Evolutionary conservation across 1,284 basidiomycete genomes (phyloP).

Genomic region (Schizophyllum amplum): DNA sequence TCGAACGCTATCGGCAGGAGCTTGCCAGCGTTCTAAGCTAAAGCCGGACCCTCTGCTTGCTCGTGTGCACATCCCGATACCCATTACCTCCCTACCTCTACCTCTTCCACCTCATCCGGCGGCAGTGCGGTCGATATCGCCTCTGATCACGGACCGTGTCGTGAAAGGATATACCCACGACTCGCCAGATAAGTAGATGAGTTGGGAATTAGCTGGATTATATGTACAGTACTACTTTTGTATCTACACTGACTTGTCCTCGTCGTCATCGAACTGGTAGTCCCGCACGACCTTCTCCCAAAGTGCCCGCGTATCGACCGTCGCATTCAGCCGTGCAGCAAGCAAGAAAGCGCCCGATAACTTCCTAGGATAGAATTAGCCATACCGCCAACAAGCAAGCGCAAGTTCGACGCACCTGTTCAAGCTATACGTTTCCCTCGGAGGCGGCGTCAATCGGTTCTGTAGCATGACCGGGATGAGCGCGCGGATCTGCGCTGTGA

Average conservation of each 20-base stretch:
- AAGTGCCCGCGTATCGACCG: constrained; percentile 65
- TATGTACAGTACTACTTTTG: too few relatives aligned
- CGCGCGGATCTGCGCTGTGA: constrained; percentile 68
- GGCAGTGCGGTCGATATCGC: too few relatives aligned
- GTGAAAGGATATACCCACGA: too few relatives aligned
- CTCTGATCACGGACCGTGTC: too few relatives aligned
- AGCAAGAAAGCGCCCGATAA: constrained; percentile 90
- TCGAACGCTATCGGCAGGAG: not conserved
- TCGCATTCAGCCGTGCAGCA: constrained; percentile 75
- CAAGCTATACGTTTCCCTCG: constrained; percentile 89
- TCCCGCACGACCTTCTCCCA: constrained; percentile 59
- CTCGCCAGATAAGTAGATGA: too few relatives aligned
- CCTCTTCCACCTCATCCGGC: too few relatives aligned
- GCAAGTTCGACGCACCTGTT: constrained; percentile 70
- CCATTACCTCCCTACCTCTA: too few relatives aligned
- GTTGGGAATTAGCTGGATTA: too few relatives aligned
- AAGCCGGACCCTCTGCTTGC: not conserved
- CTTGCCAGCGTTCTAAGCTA: not conserved
- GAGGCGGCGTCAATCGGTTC: constrained; percentile 87
- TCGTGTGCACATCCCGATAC: too few relatives aligned
- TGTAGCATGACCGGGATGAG: constrained; percentile 90
- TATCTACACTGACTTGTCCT: not conserved
- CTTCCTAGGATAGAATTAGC: constrained; percentile 48
- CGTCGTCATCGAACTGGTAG: constrained; percentile 22
- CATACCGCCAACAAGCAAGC: not conserved